Evolutionary conservation across 2,329 filamentous ascomycete species (phyloP), one percentile per base, ranked within the genome.

Genomic region (Neofusicoccum sp.): DNA sequence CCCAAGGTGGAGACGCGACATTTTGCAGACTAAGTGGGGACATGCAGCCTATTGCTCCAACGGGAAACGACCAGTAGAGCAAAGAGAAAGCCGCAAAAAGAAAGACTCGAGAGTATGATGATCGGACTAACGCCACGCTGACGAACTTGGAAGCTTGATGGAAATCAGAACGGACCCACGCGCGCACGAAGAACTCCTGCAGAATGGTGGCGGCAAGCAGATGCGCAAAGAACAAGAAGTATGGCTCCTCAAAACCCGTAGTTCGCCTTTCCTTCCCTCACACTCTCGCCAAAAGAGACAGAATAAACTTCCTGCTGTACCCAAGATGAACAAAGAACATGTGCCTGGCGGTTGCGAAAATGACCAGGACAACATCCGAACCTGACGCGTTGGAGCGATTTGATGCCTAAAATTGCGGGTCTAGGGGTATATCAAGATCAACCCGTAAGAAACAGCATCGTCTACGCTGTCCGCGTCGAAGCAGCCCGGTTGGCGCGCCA

Each of bases 271-370:
- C 41, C 24, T 20, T 5, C 14, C 20, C 57, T 26, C 57, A 8
- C 38, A 36, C 2, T 43, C 51, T 56, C 51, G 51, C 51, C 51
- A 12, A 33, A 33, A 58, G n/a, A 14, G 24, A 30, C 4, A 8
- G 53, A 33, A n/a, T 16, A 43, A 26, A 48, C 30, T 48, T 58
- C 30, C 43, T 48, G 31, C 57, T 49, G 9, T 60, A 60, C 58
- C 58, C 58, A 60, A 60, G 26, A 60, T 60, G 58, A 60, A 60
- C 58, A 60, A 44, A 44, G 38, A 51, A 43, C 51, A 33, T 16
- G 38, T 43, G 51, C 28, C n/a, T 43, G 38, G 28, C 51, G 12
- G 51, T 41, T 38, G 30, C 16, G 12, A 56, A n/a, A 33, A 56
- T 24, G 28, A 20, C 26, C 51, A 56, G 38, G 7, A 31, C 51